phyloP scores from a whole-genome alignment of 257 asterid species.

The Nicotiana knightiana region DNA sequence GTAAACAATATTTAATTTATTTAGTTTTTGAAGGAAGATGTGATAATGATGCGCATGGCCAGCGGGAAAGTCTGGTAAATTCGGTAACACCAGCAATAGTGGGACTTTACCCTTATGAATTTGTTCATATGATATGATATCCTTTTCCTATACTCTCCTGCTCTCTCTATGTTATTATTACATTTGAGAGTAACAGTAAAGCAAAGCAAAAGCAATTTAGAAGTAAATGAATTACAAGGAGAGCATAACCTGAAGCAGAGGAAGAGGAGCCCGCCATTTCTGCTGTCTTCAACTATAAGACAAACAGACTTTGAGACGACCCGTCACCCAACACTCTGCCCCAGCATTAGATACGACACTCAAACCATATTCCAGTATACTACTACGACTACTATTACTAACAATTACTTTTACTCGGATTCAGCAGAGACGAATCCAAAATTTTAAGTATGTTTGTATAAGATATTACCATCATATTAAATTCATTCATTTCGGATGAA shows the following conservation, averaged over 20 bases:
- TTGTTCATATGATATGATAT: neutral
- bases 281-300: constrained; percentile 33
- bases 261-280: constrained; percentile 18
- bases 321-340: constrained; percentile 21
- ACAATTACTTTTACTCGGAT: neutral
- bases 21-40: neutral
- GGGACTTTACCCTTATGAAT: neutral
- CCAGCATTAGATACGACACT: constrained; percentile 9
- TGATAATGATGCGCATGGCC: neutral
- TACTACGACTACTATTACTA: neutral
- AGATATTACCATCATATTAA: neutral
- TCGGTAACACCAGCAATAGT: neutral
- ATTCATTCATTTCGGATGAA: neutral
- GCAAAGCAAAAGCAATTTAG: constrained; percentile 30
- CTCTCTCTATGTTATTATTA: constrained; percentile 8
- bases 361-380: constrained; percentile 1
- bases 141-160: constrained; percentile 12
- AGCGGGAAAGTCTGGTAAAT: neutral
- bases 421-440: neutral
- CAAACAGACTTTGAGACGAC: constrained; percentile 26
- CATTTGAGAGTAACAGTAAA: constrained; percentile 49
- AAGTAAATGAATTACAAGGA: neutral
- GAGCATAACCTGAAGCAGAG: neutral
- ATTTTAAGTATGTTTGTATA: neutral
- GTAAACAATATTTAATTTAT: too few species aligned